Conservation (phyloP, 768 basidiomycete species). For the Hygrocybe coccinea region DNA sequence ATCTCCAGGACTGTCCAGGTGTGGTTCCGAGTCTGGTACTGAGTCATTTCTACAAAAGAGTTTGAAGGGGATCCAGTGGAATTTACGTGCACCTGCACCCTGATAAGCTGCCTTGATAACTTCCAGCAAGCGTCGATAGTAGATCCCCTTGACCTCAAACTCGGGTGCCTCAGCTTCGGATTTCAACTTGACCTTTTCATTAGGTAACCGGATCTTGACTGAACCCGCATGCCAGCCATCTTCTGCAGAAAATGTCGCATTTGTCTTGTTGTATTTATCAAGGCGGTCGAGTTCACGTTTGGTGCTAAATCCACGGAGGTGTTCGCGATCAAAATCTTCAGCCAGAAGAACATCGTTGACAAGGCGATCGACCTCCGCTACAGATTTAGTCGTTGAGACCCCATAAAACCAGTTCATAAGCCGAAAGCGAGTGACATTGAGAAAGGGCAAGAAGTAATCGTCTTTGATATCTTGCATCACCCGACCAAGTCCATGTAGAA, state of each 20-base stretch:
- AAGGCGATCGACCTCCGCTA: constrained; percentile 23
- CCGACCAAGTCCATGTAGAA: too few species aligned
- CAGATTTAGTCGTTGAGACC: constrained; percentile 26
- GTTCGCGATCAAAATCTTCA: constrained; percentile 1
- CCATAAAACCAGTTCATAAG: constrained; percentile 31
- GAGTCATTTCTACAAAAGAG: constrained; percentile 14
- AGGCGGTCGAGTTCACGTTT: constrained; percentile 15
- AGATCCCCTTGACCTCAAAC: constrained; percentile 18
- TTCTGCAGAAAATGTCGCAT: constrained; percentile 11
- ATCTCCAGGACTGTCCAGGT: too few species aligned
- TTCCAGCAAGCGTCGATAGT: constrained; percentile 14
- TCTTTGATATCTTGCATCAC: too few species aligned
- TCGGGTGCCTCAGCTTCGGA: constrained; percentile 14
- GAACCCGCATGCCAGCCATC: constrained; percentile 18
- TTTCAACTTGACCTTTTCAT: constrained; percentile 9
- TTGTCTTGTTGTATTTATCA: not conserved
- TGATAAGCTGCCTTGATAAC: constrained; percentile 13
- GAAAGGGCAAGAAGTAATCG: constrained; percentile 17
- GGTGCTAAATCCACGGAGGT: constrained; percentile 18
- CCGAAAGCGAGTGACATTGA: constrained; percentile 20
- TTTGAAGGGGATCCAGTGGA: constrained; percentile 20
- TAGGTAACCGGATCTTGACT: constrained; percentile 26
- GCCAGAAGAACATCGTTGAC: constrained; percentile 22
- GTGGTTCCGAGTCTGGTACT: not conserved
- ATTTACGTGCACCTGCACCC: not conserved